Base-by-base conservation (phyloP, 257 asterid genomes). In the Penstemon eatonii region DNA sequence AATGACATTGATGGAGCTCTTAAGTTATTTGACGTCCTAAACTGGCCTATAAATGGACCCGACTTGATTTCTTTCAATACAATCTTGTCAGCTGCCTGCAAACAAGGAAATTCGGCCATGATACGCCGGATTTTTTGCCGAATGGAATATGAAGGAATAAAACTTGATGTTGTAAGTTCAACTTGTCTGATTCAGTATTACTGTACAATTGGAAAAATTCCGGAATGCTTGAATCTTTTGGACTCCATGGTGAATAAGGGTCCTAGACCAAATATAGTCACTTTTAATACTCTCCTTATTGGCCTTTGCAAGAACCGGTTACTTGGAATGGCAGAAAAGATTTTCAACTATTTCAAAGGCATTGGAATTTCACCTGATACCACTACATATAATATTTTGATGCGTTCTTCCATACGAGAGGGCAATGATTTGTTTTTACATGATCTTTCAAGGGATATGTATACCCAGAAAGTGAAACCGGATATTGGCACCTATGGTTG, bases 81-180 rank as follows among this genome's bases (percentile, higher is more conserved):
- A 9, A 70, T 88, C 36, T 54, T 88, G 54, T 82, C 93, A 61
- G 82, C 82, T 42, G 90, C 96, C 7, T 82, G 90, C 76, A 81
- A 78, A 71, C 79, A 60, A 46, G 76, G 72, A 54, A 61, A 82
- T 56, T 68, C 79, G 18, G 18, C 78, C 65, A 58, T 76, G 75
- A 73, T 86, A 19, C 56, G 67, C 38, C 58, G 63, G 72, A 79
- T 86, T 69, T 25, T 84, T 71, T 9, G 64, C 71, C 73, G 68
- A 60, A 86, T 88, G 87, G 80, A 76, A 58, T 6, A 49, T 52
- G 80, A 71, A 62, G 89, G 84, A 46, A 66, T 82, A 52, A 71
- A 75, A 64, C 79, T 68, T 36, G 92, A 84, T 60, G 75, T 80
- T 54, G 79, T 82, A 55, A 78, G 86, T 42, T 77, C 69, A 7